phyloP scores from a whole-genome alignment of 225 moss, liverwort and hornwort genomes.

The Pseudoscleropodium purum region DNA sequence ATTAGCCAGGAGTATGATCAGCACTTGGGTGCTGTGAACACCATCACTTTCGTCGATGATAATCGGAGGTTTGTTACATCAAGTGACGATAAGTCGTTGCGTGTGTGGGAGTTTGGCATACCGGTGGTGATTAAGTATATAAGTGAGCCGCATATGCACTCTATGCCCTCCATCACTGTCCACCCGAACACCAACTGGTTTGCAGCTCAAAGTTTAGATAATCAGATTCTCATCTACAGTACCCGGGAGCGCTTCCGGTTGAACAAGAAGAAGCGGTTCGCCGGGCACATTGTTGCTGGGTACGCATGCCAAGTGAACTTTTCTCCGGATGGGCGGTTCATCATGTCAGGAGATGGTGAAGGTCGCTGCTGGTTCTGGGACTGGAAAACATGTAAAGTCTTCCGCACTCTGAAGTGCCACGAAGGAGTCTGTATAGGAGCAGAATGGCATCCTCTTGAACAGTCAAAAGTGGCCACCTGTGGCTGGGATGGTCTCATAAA shows the following conservation, averaged over 20 bases:
- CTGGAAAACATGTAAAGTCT: conserved; percentile 98
- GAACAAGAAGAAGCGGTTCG: conserved; percentile 96
- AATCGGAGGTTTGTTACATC: conserved; percentile 95
- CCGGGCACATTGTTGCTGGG: conserved; percentile 87
- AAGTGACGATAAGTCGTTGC: conserved; percentile 90
- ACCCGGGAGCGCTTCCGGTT: conserved; percentile 89
- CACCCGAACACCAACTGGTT: conserved; percentile 98
- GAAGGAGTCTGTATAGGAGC: conserved; percentile 95
- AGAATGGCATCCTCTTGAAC: conserved; percentile 98
- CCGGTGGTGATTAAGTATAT: conserved; percentile 99
- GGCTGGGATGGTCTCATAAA: conserved; percentile 98
- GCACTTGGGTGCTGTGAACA: conserved; percentile 95
- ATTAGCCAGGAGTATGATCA: conserved; percentile 98
- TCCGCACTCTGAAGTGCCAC: conserved; percentile 88
- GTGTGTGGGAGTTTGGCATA: conserved; percentile 98
- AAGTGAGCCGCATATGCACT: conserved; percentile 98
- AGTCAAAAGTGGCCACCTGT: conserved; percentile 95
- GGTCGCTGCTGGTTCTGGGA: conserved; percentile 99
- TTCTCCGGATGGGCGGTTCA: conserved; percentile 96
- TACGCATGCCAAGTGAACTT: conserved; percentile 95
- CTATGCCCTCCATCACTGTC: conserved; percentile 95
- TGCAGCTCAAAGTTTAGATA: conserved; percentile 94
- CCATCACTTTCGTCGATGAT: conserved; percentile 95
- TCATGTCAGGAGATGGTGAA: conserved; percentile 98
- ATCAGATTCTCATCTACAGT: conserved; percentile 94